A percentile compares a stretch with the other conserved stretches of the same genome.
Conservation (phyloP, 2,329 filamentous ascomycete species). For the Fusarium paranaense region DNA sequence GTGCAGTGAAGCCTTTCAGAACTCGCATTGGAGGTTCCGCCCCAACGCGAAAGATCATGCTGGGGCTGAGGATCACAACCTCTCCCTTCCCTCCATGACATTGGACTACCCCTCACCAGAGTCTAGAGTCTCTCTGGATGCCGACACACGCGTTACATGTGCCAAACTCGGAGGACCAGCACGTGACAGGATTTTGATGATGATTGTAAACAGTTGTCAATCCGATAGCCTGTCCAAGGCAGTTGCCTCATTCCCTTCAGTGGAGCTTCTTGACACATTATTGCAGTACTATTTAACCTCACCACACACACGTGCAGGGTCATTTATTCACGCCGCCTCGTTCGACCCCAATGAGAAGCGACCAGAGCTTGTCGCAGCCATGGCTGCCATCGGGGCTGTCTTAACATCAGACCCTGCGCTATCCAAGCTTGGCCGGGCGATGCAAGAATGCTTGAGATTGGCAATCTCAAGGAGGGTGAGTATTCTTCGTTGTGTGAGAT, state of each 20-base stretch:
- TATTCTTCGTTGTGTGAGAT: not conserved
- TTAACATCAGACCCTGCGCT: slow-evolving; percentile 52
- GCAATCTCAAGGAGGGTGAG: slow-evolving; percentile 33
- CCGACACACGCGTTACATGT: slow-evolving; percentile 32
- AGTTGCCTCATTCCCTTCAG: slow-evolving; percentile 54
- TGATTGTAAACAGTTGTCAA: slow-evolving; percentile 45
- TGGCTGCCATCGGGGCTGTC: slow-evolving; percentile 53
- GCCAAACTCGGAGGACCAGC: slow-evolving; percentile 32
- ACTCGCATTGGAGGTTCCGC: slow-evolving; percentile 47
- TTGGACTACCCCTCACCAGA: slow-evolving; percentile 39
- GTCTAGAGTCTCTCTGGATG: slow-evolving; percentile 33
- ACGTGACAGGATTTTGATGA: slow-evolving; percentile 46
- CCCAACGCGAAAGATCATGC: slow-evolving; percentile 47
- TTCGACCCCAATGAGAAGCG: slow-evolving; percentile 51
- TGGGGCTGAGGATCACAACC: slow-evolving; percentile 47
- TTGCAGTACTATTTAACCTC: slow-evolving; percentile 52
- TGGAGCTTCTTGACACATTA: slow-evolving; percentile 52
- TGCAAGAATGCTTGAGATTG: slow-evolving; percentile 51
- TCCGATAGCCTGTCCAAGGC: slow-evolving; percentile 41
- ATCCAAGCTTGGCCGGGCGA: slow-evolving; percentile 54
- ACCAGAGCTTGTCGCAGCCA: slow-evolving; percentile 51
- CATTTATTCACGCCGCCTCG: slow-evolving; percentile 52
- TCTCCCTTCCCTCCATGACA: slow-evolving; percentile 42
- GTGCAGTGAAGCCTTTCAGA: slow-evolving; percentile 40
- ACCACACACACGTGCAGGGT: slow-evolving; percentile 41